These are phyloP conservation scores for Mortierella sp. DNA, from an alignment of 371 early-diverging fungal species.

Conservation along the genomic window DNA sequence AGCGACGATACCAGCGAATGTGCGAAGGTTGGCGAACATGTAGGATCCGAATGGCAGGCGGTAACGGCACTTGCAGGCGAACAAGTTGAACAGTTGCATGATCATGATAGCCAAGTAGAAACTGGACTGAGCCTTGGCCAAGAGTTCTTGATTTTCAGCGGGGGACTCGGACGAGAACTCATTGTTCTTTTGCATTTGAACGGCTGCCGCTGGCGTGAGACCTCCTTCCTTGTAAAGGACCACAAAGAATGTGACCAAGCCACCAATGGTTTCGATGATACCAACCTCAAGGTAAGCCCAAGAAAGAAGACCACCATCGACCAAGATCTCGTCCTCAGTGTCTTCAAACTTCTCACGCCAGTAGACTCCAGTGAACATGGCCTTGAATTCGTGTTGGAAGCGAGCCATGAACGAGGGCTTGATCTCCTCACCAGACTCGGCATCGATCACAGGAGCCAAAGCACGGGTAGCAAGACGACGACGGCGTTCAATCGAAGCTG, in stretches of 20 bases:
- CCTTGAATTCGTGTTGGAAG: slow-evolving; percentile 52
- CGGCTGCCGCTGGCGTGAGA: slow-evolving; percentile 66
- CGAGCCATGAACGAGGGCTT: slow-evolving; percentile 48
- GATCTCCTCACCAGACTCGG: slow-evolving; percentile 61
- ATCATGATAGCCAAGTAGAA: slow-evolving; percentile 86
- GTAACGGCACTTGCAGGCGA: slow-evolving; percentile 87
- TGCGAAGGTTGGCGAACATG: slow-evolving; percentile 83
- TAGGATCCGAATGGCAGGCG: slow-evolving; percentile 80
- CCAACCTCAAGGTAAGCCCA: slow-evolving; percentile 93
- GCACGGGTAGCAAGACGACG: slow-evolving; percentile 65
- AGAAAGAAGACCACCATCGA: slow-evolving; percentile 84
- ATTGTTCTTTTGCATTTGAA: slow-evolving; percentile 61
- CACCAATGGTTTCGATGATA: slow-evolving; percentile 81
- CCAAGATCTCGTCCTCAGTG: slow-evolving; percentile 85
- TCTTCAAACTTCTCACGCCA: slow-evolving; percentile 74
- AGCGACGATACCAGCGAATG: slow-evolving; percentile 71
- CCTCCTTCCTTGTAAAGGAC: slow-evolving; percentile 63
- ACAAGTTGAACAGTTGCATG: slow-evolving; percentile 92
- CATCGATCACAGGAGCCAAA: slow-evolving; percentile 59
- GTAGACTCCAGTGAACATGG: slow-evolving; percentile 62
- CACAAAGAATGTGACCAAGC: slow-evolving; percentile 79
- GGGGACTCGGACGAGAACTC: slow-evolving; percentile 14
- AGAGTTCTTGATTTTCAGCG: slow-evolving; percentile 51
- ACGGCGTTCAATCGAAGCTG: slow-evolving; percentile 72
- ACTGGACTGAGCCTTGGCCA: slow-evolving; percentile 77